These are phyloP conservation scores for Colletotrichum magnum DNA, from an alignment of 2,329 filamentous ascomycete species.

Conservation along the genomic window DNA sequence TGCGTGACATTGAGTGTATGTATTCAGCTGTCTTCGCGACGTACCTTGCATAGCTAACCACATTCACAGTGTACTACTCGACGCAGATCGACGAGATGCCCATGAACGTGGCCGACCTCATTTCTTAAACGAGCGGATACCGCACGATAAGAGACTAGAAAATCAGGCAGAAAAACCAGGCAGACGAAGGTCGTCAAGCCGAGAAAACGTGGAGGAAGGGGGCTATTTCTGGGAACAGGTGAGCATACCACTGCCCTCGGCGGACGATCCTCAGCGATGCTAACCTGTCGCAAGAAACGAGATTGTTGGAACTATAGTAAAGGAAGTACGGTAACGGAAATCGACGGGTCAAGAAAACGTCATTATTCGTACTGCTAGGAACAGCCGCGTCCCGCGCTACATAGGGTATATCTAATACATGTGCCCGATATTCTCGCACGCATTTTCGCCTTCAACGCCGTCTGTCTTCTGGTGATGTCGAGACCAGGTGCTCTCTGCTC, in stretches of 20 bases:
- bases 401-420: conserved; percentile 23
- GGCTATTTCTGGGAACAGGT: conserved; percentile 36
- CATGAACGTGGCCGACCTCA: conserved; percentile 86
- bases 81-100: conserved; percentile 99
- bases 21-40: conserved; percentile 42
- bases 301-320: conserved; percentile 14
- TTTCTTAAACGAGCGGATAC: conserved; percentile 55
- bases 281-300: conserved; percentile 10
- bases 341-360: conserved; percentile 13
- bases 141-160: not conserved
- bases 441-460: conserved; percentile 1
- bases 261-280: not conserved
- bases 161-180: not conserved
- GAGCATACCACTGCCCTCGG: not conserved
- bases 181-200: conserved; percentile 29
- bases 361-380: conserved; percentile 37
- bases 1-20: conserved; percentile 95
- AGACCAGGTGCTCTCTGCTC: not conserved
- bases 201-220: conserved; percentile 41
- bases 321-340: not conserved
- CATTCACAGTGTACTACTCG: conserved; percentile 83
- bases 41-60: conserved; percentile 48
- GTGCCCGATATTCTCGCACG: conserved; percentile 23
- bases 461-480: not conserved
- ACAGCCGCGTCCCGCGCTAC: conserved; percentile 26